A percentile compares a stretch with the other conserved stretches of the same genome.
Conservation (phyloP, 176 grass and related monocot genomes). For the Panicum miliaceum region DNA sequence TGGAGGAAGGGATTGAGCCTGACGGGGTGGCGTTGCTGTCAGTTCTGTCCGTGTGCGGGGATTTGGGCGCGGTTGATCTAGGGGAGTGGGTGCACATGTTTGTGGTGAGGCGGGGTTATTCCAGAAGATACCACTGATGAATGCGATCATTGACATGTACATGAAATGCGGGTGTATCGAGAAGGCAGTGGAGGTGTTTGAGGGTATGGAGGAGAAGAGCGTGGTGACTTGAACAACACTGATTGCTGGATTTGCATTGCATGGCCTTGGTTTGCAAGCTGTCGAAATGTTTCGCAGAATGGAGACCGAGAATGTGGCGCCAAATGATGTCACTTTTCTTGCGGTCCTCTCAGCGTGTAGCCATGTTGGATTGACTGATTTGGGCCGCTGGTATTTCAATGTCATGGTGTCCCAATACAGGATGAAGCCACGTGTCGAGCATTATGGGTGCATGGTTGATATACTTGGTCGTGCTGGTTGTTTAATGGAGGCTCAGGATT, state of each 20-base stretch:
- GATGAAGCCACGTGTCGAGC: slow-evolving; percentile 68
- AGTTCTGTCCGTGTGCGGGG: slow-evolving; percentile 65
- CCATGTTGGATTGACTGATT: slow-evolving; percentile 61
- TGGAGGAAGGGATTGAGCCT: slow-evolving; percentile 62
- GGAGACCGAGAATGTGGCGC: slow-evolving; percentile 65
- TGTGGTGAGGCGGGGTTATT: slow-evolving; percentile 45
- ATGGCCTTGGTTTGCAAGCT: slow-evolving; percentile 70
- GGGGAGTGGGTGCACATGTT: slow-evolving; percentile 77
- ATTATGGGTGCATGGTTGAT: slow-evolving; percentile 87
- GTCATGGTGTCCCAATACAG: slow-evolving; percentile 56
- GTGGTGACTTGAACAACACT: slow-evolving; percentile 70
- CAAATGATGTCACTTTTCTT: slow-evolving; percentile 73
- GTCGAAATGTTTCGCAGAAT: slow-evolving; percentile 67
- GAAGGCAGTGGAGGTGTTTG: slow-evolving; percentile 72
- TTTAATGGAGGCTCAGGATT: slow-evolving; percentile 58
- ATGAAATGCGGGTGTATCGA: slow-evolving; percentile 64
- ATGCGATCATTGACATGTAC: slow-evolving; percentile 84
- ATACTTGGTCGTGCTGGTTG: slow-evolving; percentile 68
- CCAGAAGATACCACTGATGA: slow-evolving; percentile 58
- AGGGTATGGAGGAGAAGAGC: slow-evolving; percentile 65
- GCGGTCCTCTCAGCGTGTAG: slow-evolving; percentile 69
- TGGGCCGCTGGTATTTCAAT: slow-evolving; percentile 68
- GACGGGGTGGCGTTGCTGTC: slow-evolving; percentile 69
- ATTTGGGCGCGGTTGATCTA: slow-evolving; percentile 72
- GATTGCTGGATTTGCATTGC: slow-evolving; percentile 73